Percentiles rank a stretch among this genome's conserved stretches.
Evolutionary conservation across 1,284 basidiomycete species (phyloP).

Genomic region (Schizophyllum amplum): DNA sequence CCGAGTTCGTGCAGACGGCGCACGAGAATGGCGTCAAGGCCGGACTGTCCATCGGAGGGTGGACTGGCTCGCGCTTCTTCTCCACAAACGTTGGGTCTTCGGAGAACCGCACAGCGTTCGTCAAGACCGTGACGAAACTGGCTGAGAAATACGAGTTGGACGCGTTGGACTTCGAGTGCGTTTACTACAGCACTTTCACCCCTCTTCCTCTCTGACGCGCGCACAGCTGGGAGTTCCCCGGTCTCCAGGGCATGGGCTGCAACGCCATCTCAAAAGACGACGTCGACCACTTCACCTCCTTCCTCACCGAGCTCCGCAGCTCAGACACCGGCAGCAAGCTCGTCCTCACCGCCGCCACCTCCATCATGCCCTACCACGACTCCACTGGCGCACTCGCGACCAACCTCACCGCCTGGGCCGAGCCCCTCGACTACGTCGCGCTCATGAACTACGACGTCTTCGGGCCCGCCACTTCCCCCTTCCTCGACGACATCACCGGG

Average conservation of each 20-base stretch:
- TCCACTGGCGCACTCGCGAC: constrained; percentile 48
- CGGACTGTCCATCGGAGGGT: constrained; percentile 74
- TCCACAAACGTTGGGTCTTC: constrained; percentile 58
- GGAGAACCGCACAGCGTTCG: constrained; percentile 57
- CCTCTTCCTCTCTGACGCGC: not conserved
- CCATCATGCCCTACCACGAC: constrained; percentile 62
- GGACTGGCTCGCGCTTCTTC: constrained; percentile 68
- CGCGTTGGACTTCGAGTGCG: constrained; percentile 75
- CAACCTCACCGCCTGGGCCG: constrained; percentile 66
- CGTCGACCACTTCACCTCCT: constrained; percentile 60
- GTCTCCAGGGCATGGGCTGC: constrained; percentile 53
- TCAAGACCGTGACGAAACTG: constrained; percentile 53
- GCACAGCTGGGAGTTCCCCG: constrained; percentile 79
- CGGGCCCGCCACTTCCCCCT: not conserved
- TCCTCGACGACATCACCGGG: not conserved
- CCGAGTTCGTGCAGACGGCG: constrained; percentile 41
- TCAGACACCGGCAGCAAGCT: constrained; percentile 49
- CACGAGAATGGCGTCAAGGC: constrained; percentile 55
- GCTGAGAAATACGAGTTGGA: constrained; percentile 59
- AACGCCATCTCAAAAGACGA: constrained; percentile 58
- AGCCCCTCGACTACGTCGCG: constrained; percentile 66
- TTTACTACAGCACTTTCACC: constrained; percentile 9
- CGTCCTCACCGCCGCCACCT: constrained; percentile 68
- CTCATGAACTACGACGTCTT: constrained; percentile 55
- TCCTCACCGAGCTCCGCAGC: constrained; percentile 63